phyloP scores from a whole-genome alignment of 2,329 filamentous ascomycete species.

The Colletotrichum melonis region DNA sequence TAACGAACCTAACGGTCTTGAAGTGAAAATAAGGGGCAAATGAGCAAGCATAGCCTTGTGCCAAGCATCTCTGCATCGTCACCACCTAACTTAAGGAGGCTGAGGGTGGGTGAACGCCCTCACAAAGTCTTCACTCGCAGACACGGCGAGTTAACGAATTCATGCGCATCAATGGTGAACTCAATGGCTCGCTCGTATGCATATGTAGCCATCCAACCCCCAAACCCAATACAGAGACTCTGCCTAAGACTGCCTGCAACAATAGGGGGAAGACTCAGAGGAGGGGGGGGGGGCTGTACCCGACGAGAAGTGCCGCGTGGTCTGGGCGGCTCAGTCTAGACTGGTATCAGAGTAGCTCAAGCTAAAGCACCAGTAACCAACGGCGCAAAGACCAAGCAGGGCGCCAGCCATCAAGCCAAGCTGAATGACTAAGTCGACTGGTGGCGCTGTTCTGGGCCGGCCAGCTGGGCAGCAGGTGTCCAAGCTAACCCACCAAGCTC shows the following conservation, averaged over 20 bases:
- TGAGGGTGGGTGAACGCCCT: neutral
- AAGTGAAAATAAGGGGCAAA: neutral
- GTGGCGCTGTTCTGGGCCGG: neutral
- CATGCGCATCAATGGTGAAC: neutral
- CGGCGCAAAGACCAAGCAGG: neutral
- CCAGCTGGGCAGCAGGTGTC: neutral
- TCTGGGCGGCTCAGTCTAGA: constrained; percentile 3
- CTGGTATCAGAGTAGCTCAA: constrained; percentile 3
- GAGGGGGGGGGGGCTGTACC: neutral
- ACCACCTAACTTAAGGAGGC: neutral
- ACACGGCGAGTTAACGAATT: constrained; percentile 1
- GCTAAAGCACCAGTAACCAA: neutral
- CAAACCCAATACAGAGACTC: neutral
- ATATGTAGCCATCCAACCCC: neutral
- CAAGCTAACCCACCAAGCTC: neutral
- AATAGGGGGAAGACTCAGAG: neutral
- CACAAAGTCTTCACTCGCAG: neutral
- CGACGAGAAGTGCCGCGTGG: neutral
- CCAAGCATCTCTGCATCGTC: neutral
- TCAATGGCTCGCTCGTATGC: neutral
- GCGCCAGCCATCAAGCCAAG: constrained; percentile 31
- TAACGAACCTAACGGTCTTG: neutral
- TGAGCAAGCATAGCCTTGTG: neutral
- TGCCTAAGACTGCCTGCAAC: neutral
- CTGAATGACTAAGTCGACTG: constrained; percentile 5